A percentile compares a stretch with the other conserved stretches of the same genome.
phyloP scores from a whole-genome alignment of 192 early-diverging fungal genomes.

The Phlyctochytrium arcticum region DNA sequence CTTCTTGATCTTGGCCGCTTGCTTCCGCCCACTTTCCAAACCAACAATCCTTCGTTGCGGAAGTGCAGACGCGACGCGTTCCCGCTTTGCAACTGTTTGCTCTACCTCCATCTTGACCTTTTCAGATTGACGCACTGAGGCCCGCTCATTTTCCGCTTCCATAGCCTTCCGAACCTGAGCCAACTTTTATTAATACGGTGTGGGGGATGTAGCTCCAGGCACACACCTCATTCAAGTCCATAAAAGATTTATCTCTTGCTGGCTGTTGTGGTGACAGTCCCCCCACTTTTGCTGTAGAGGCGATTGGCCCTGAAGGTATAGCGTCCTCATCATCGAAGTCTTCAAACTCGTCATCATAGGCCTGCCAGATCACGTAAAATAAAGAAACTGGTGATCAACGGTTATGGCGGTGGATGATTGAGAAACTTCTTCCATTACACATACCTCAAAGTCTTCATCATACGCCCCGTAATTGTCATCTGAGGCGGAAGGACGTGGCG shows the following conservation, averaged over 20 bases:
- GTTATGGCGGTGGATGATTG: too few species aligned
- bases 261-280: too few species aligned
- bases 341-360: constrained; percentile 43
- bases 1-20: constrained; percentile 16
- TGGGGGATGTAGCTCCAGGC: too few species aligned
- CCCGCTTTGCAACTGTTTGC: neutral
- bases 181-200: neutral
- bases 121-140: constrained; percentile 23
- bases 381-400: neutral
- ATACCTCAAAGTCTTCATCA: too few species aligned
- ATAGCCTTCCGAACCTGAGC: constrained; percentile 38
- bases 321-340: constrained; percentile 37
- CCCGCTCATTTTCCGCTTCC: constrained; percentile 42
- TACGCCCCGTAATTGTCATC: too few species aligned
- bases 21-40: constrained; percentile 10
- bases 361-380: constrained; percentile 1
- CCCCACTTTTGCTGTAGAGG: too few species aligned
- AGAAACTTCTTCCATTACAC: too few species aligned
- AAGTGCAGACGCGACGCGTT: constrained; percentile 15
- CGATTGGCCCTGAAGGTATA: neutral
- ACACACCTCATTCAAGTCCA: constrained; percentile 9
- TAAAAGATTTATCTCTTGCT: neutral
- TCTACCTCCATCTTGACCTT: neutral
- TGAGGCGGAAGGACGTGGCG: too few species aligned
- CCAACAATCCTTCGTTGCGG: constrained; percentile 19